Conservation (phyloP, 2,329 filamentous ascomycete genomes). For the Aspergillus brunneoviolaceus region DNA sequence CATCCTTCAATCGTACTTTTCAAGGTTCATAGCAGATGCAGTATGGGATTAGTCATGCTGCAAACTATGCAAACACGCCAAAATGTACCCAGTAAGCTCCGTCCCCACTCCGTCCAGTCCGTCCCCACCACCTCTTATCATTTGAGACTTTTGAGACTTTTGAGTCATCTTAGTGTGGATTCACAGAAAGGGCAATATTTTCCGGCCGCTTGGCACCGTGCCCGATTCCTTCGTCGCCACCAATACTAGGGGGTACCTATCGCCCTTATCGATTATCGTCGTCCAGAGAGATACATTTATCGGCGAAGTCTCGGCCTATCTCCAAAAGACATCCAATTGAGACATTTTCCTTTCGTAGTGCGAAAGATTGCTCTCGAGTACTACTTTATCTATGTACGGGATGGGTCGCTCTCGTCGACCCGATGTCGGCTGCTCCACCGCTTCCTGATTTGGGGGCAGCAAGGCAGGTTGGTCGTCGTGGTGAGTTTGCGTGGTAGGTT, state of each 20-base stretch:
- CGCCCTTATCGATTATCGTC: no score
- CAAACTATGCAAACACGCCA: background rate
- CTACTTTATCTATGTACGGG: background rate
- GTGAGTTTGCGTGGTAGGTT: background rate
- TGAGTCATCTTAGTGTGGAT: background rate
- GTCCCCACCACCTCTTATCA: background rate
- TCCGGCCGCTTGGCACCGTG: background rate
- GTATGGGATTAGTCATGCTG: background rate
- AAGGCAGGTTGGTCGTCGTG: no score
- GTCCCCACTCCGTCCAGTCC: background rate
- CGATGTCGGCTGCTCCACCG: background rate
- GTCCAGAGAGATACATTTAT: background rate
- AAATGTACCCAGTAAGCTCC: background rate
- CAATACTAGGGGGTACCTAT: no score
- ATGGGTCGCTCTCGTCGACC: background rate
- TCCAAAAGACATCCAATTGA: background rate
- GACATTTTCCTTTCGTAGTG: background rate
- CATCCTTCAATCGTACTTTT: background rate
- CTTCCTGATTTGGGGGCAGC: background rate
- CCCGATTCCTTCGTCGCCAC: background rate
- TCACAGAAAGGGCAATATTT: background rate
- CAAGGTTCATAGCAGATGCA: no score
- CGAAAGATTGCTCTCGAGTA: background rate
- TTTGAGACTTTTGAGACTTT: background rate
- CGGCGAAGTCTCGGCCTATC: background rate